phyloP scores from a whole-genome alignment of 2,329 filamentous ascomycete genomes.

The Fusarium solani-melongenae region DNA sequence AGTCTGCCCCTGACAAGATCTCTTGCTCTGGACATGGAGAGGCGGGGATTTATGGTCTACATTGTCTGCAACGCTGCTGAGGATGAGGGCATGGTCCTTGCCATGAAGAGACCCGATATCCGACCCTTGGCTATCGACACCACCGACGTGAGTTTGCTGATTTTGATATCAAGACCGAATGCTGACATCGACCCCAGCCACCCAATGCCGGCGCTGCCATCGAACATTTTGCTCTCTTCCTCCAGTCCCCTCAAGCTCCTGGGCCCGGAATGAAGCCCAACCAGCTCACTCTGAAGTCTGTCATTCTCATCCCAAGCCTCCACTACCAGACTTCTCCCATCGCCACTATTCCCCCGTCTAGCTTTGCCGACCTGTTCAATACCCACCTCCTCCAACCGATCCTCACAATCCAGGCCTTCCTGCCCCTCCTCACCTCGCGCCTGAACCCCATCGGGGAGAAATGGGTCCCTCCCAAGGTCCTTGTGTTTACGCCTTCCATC shows the following conservation, averaged over 20 bases:
- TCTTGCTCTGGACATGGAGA: conserved; percentile 86
- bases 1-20: conserved; percentile 86
- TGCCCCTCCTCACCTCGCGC: conserved; percentile 78
- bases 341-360: conserved; percentile 83
- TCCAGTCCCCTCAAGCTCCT: conserved; percentile 80
- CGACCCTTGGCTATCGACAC: conserved; percentile 85
- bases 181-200: conserved; percentile 60
- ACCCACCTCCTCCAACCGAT: conserved; percentile 92
- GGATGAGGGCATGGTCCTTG: conserved; percentile 83
- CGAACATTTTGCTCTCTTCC: conserved; percentile 76
- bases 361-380: conserved; percentile 91
- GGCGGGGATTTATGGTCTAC: conserved; percentile 93
- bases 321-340: conserved; percentile 86
- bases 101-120: conserved; percentile 83
- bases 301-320: conserved; percentile 85
- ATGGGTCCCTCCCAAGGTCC: conserved; percentile 71
- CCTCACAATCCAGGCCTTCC: conserved; percentile 86
- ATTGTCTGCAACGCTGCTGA: conserved; percentile 87
- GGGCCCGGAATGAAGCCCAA: conserved; percentile 81
- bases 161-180: not conserved
- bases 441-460: conserved; percentile 64
- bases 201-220: conserved; percentile 75
- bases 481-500: conserved; percentile 83
- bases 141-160: conserved; percentile 70
- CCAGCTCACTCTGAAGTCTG: conserved; percentile 78